Base-by-base conservation (phyloP, 108 stramenopile genomes). In the Cyclotella choctawhatcheeana region DNA sequence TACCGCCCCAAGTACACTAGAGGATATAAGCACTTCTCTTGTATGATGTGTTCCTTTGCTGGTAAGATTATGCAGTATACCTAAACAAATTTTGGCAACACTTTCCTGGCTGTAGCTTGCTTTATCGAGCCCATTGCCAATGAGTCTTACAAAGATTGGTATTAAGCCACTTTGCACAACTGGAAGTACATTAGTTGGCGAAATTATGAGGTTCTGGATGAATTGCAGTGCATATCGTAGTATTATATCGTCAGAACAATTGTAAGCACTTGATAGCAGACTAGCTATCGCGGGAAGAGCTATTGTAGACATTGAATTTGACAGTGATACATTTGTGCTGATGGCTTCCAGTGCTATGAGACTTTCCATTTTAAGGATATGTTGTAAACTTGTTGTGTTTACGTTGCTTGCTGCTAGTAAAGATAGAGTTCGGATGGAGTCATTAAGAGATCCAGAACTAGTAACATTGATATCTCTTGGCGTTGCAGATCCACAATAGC, bases 401-500 rank as follows among this genome's bases (percentile, higher is more conserved):
- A 61, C 71, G 44, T 70, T 71, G 1, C 69, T 56, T 0, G 88
- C 81, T 6, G 89, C 73, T 5, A 93, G 79, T 45, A 78, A 82
- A 3, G 92, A 89, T 3, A 88, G 82, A 27, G 85, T 76, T 18
- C 74, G 76, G 34, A 93, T 89, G 7, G 87, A 81, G 62, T 84
- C 76, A 13, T 79, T 79, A 2, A 93, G 78, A 8, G 92, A 78
- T 34, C 74, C 74, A 2, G 84, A 27, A 47, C 81, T 87, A 17
- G 79, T 86, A 21, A 75, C 59, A 4, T 63, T 51, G 12, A 29
- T 2, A 51, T 20, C 52, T 14, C 86, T 63, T 14, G 29, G 84
- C 70, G 56, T 72, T 80, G 76, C 71, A 1, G 89, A 86, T 40
- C 92, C 92, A 40, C 89, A 93, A 27, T 82, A 89, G 35, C 85